phyloP scores from a whole-genome alignment of 2,329 filamentous ascomycete species.

The Exserohilum turcica region DNA sequence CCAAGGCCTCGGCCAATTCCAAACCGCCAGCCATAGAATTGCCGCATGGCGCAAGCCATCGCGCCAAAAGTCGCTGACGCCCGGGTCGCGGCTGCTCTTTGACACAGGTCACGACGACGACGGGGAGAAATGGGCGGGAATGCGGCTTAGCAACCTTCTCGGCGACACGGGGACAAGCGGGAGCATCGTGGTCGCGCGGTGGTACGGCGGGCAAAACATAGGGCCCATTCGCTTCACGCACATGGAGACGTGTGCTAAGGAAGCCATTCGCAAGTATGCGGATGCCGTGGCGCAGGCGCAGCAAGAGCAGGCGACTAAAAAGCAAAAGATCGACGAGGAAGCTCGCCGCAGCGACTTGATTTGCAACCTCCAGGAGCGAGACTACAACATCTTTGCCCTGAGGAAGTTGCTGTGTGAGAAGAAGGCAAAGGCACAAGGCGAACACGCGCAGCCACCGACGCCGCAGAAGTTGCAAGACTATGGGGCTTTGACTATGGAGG shows the following conservation, averaged over 20 bases:
- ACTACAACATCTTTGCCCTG: conserved; percentile 56
- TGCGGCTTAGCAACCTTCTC: conserved; percentile 55
- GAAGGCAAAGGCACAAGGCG: conserved; percentile 39
- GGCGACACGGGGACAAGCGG: conserved; percentile 52
- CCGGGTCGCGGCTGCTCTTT: conserved; percentile 45
- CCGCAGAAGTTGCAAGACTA: conserved; percentile 50
- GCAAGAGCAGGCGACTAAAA: conserved; percentile 45
- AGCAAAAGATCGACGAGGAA: conserved; percentile 45
- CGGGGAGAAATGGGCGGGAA: conserved; percentile 59
- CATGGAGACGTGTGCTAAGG: conserved; percentile 56
- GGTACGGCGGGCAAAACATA: conserved; percentile 60
- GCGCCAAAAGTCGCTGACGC: conserved; percentile 53
- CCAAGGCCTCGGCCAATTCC: conserved; percentile 52
- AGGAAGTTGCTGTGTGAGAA: conserved; percentile 54
- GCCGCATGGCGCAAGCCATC: conserved; percentile 57
- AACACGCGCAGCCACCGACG: conserved; percentile 30
- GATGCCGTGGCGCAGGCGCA: conserved; percentile 38
- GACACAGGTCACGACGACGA: conserved; percentile 58
- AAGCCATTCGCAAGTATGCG: conserved; percentile 54
- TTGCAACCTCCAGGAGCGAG: conserved; percentile 47
- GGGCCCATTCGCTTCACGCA: conserved; percentile 60
- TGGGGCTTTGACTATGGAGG: conserved; percentile 47
- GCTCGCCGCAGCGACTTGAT: conserved; percentile 47
- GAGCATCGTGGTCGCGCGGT: conserved; percentile 58
- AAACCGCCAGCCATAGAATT: conserved; percentile 57